phyloP scores from a whole-genome alignment of 345 rosid genomes.

The Geranium brycei region DNA sequence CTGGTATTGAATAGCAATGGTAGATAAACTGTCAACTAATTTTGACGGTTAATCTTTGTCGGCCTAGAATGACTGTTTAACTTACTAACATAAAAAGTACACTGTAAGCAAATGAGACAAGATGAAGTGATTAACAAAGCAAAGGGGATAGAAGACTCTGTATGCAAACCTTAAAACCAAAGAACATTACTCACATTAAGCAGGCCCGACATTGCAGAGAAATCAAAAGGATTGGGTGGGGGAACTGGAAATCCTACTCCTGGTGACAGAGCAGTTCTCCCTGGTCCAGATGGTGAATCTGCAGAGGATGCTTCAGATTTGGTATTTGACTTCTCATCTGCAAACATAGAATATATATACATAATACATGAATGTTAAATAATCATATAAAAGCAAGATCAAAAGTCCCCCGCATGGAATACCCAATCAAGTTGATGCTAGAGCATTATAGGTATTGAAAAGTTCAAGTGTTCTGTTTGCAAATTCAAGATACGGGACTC shows the following conservation, averaged over 20 bases:
- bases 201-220: constrained; percentile 70
- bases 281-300: constrained; percentile 29
- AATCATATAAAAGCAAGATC: not conserved
- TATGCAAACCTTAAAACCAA: not conserved
- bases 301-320: constrained; percentile 44
- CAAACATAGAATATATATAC: not conserved
- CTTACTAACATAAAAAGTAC: not conserved
- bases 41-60: too few relatives aligned
- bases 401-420: not conserved
- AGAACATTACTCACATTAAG: constrained; percentile 44
- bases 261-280: constrained; percentile 23
- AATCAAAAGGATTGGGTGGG: constrained; percentile 64
- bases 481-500: not conserved
- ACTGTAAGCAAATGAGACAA: not conserved
- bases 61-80: not conserved
- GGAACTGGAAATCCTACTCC: constrained; percentile 20
- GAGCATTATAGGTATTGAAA: too few relatives aligned
- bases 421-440: not conserved
- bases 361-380: not conserved
- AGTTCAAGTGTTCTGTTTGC: not conserved
- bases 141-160: not conserved
- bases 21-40: not conserved
- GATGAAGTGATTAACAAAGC: not conserved
- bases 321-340: constrained; percentile 44
- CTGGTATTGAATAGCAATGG: not conserved